These are phyloP conservation scores for Spiromastix sp. DNA, from an alignment of 2,329 filamentous ascomycete genomes.

Conservation along the genomic window DNA sequence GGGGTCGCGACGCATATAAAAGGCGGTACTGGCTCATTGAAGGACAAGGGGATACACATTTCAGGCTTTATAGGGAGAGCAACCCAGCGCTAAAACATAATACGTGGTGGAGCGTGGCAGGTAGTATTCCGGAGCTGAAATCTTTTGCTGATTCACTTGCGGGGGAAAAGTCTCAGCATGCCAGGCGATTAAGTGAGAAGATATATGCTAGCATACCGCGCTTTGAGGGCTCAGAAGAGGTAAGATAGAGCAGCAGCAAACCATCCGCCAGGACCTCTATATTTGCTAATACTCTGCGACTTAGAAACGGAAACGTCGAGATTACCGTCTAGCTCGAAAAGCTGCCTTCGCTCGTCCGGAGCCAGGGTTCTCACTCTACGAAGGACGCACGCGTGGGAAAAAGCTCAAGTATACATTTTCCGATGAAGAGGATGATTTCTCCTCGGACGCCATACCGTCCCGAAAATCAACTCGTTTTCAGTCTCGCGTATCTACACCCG, in stretches of 20 bases:
- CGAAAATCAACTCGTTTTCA: constrained; percentile 49
- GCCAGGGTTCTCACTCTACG: constrained; percentile 83
- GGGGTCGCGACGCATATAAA: constrained; percentile 83
- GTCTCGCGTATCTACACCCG: constrained; percentile 62
- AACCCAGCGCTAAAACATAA: constrained; percentile 63
- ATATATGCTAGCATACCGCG: constrained; percentile 72
- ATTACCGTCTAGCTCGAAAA: constrained; percentile 78
- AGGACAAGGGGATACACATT: constrained; percentile 85
- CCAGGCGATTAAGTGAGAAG: constrained; percentile 64
- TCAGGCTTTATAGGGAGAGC: constrained; percentile 88
- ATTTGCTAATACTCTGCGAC: constrained; percentile 7
- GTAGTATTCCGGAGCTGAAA: constrained; percentile 77
- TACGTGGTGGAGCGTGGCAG: constrained; percentile 89
- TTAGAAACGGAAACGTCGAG: constrained; percentile 82
- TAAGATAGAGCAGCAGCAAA: constrained; percentile 32
- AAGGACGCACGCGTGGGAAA: constrained; percentile 91
- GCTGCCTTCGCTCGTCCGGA: constrained; percentile 81
- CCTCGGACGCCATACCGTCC: constrained; percentile 53
- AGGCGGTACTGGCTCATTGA: constrained; percentile 90
- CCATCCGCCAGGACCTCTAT: constrained; percentile 8
- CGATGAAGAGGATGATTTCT: constrained; percentile 68
- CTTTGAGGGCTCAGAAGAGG: constrained; percentile 88
- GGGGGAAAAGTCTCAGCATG: constrained; percentile 70
- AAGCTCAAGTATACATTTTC: constrained; percentile 94
- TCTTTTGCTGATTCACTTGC: constrained; percentile 65